Evolutionary conservation across 768 basidiomycete species (phyloP), one percentile per base, ranked within the genome.

Genomic region (Agaricus blazei): DNA sequence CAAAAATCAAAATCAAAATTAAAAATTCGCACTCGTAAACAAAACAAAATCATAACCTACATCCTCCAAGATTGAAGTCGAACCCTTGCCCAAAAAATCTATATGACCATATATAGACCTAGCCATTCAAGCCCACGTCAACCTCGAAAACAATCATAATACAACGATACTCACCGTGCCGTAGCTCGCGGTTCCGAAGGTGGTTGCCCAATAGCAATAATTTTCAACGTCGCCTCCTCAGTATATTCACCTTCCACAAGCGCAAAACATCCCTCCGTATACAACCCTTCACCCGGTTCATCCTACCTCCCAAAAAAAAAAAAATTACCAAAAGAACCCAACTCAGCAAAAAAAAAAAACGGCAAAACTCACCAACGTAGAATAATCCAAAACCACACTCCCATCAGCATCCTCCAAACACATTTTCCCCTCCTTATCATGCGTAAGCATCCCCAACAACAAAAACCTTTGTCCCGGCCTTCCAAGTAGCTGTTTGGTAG

Each of bases 161-260:
- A 37, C 34, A 34, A 19, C 19, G 19, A 43, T 7, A 61, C 79
- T 58, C 64, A 93, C 91, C 93, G 79, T 14, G 96, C 86, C 2
- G 82, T 84, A 57, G 87, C 86, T 41, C 97, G 77, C 61, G 87
- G 81, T 70, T 99, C 97, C 64, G 94, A 96, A 9, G 97, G 97
- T 1, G 97, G 97, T 70, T 98, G 96, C 1, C 97, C 97, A 58
- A 99, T 90, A 19, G 95, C 97, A 59, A 93, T 83, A 5, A 98
- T 92, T 60, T 88, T 81, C 48, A 99, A 76, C 1, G 81, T 89
- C 48, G 87, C 90, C 29, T 98, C 93, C 57, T 95, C 87, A 0
- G 91, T 98, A 66, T 98, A 99, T 64, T 94, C 91, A 23, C 97
- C 97, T 72, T 98, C 97, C 0, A 98, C 85, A 14, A 99, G 80